Evolutionary conservation across 495 filamentous ascomycete genomes (phyloP).

Genomic region (Neurospora sublineolata): DNA sequence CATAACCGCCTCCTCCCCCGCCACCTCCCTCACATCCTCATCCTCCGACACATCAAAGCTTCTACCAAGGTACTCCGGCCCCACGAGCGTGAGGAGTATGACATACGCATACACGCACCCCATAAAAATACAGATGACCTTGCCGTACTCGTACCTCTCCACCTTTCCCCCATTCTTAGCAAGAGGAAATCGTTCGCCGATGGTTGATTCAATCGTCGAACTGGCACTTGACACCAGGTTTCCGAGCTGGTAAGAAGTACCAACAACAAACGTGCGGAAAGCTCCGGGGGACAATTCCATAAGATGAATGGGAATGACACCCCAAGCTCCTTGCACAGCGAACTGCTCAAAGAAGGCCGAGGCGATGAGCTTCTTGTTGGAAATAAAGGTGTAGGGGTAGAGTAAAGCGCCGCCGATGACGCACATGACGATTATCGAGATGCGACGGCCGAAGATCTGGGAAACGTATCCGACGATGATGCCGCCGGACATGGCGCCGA

Average conservation of each 20-base stretch:
- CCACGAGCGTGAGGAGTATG: conserved; percentile 61
- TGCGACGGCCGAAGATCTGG: conserved; percentile 72
- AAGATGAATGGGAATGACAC: conserved; percentile 72
- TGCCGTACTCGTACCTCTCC: conserved; percentile 67
- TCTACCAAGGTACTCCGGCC: conserved; percentile 60
- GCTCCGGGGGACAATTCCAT: conserved; percentile 77
- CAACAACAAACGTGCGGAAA: conserved; percentile 77
- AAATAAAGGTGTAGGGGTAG: conserved; percentile 72
- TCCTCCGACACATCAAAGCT: conserved; percentile 58
- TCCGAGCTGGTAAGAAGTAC: conserved; percentile 74
- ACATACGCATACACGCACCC: conserved; percentile 79
- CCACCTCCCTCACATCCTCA: conserved; percentile 48
- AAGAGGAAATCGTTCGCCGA: conserved; percentile 72
- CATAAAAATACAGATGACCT: conserved; percentile 90
- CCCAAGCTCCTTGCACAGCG: conserved; percentile 80
- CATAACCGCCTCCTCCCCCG: conserved; percentile 26
- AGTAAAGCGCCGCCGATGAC: conserved; percentile 67
- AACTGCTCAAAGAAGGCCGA: conserved; percentile 90
- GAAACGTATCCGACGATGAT: conserved; percentile 64
- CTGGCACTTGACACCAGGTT: conserved; percentile 65
- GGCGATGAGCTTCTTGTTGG: conserved; percentile 38
- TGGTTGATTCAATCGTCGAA: conserved; percentile 73
- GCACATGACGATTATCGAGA: conserved; percentile 67
- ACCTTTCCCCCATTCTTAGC: conserved; percentile 10
- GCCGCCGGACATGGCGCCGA: conserved; percentile 72